Conservation (phyloP, 306 rosid species). For the Dalbergia cultrata region DNA sequence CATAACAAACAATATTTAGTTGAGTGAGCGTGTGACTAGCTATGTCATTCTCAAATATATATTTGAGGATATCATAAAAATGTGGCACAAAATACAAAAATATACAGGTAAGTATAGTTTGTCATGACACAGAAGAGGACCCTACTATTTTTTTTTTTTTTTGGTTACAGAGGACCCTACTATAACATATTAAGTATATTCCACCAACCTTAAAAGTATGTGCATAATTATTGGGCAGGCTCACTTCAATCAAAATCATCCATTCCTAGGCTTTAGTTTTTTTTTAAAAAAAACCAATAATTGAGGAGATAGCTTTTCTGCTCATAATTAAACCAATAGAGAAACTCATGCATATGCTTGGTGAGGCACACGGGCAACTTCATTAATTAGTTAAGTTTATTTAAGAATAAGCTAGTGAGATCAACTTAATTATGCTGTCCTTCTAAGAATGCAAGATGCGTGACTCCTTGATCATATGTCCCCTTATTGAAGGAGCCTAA, state of each 20-base stretch:
- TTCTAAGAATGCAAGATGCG: background rate
- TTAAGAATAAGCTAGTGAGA: background rate
- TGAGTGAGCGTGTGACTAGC: conserved; percentile 51
- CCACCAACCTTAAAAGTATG: background rate
- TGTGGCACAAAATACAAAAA: conserved; percentile 60
- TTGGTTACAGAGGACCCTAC: background rate
- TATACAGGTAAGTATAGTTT: conserved; percentile 69
- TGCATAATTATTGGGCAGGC: background rate
- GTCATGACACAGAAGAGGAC: conserved; percentile 54
- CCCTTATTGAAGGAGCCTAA: conserved; percentile 1
- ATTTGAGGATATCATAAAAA: conserved; percentile 54
- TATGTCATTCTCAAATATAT: conserved; percentile 46
- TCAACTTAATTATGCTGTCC: background rate
- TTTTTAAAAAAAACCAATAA: conserved; percentile 29
- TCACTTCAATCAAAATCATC: conserved; percentile 37
- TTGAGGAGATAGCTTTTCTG: background rate
- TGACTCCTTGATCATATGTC: no score
- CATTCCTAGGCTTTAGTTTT: background rate
- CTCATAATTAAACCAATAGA: background rate
- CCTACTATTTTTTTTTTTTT: no score
- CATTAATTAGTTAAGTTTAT: background rate
- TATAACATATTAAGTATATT: background rate
- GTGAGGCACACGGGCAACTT: conserved; percentile 5
- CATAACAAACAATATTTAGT: conserved; percentile 47
- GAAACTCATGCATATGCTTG: background rate